These are phyloP conservation scores for Volvox carteri DNA, from an alignment of 163 green algal species.

Conservation along the genomic window DNA sequence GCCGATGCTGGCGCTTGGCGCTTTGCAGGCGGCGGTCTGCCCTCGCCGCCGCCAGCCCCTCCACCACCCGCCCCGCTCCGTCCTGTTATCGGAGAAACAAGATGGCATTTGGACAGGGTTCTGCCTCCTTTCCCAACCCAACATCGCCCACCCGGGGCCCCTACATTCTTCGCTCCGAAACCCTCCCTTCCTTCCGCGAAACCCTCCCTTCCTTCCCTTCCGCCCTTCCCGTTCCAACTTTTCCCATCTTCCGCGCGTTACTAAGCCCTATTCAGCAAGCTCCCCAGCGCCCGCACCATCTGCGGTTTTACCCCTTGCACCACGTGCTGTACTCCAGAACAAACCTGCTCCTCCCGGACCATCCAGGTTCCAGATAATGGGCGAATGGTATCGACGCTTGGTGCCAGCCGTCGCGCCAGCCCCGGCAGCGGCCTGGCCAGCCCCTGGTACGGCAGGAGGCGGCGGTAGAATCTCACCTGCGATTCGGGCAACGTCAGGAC, in stretches of 20 bases:
- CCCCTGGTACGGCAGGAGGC: neutral
- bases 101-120: too few species aligned
- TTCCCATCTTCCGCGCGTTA: too few species aligned
- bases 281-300: too few species aligned
- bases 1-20: neutral
- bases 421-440: neutral
- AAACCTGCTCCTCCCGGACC: neutral
- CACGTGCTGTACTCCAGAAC: too few species aligned
- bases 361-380: slow-evolving; percentile 69
- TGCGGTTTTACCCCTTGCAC: too few species aligned
- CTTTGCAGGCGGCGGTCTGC: slow-evolving; percentile 10
- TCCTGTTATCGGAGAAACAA: neutral
- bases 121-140: too few species aligned
- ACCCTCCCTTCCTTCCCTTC: too few species aligned
- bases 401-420: neutral
- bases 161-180: too few species aligned
- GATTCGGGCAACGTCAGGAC: neutral
- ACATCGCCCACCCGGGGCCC: too few species aligned
- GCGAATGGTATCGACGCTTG: slow-evolving; percentile 65
- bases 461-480: slow-evolving; percentile 22
- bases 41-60: neutral
- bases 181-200: too few species aligned
- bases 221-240: too few species aligned
- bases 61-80: neutral
- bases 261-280: too few species aligned